Evolutionary conservation across 768 basidiomycete species (phyloP).

Genomic region (Pulveroboletus sp.): DNA sequence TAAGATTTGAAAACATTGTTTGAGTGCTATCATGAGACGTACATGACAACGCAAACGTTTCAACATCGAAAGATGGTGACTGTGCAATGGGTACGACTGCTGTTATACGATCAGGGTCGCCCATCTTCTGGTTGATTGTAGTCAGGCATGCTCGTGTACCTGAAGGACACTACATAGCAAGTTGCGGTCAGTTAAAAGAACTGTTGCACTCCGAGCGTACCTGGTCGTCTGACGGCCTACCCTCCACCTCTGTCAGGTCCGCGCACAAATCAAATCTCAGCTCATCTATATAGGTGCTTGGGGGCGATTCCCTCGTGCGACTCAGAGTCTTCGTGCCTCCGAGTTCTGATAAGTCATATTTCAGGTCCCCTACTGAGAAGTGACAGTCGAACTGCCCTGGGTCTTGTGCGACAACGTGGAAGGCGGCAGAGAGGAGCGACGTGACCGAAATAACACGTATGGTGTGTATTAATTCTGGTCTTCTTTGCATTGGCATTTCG

Average conservation of each 20-base stretch:
- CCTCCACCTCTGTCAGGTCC: constrained; percentile 46
- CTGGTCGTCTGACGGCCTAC: constrained; percentile 57
- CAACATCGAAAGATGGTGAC: constrained; percentile 24
- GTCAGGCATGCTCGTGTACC: constrained; percentile 75
- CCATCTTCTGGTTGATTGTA: constrained; percentile 55
- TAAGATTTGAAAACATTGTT: constrained; percentile 1
- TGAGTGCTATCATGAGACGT: constrained; percentile 26
- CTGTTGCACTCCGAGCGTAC: constrained; percentile 36
- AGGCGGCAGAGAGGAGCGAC: constrained; percentile 18
- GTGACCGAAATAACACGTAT: constrained; percentile 8
- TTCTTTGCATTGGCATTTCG: constrained; percentile 22
- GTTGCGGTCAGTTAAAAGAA: constrained; percentile 4
- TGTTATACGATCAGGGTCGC: constrained; percentile 53
- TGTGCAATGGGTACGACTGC: constrained; percentile 74
- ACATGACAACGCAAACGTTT: constrained; percentile 32
- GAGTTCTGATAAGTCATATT: constrained; percentile 59
- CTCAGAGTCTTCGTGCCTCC: constrained; percentile 46
- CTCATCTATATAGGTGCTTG: constrained; percentile 55
- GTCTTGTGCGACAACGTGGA: constrained; percentile 35
- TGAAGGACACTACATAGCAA: constrained; percentile 48
- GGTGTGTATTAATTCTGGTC: neutral
- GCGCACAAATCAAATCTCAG: constrained; percentile 66
- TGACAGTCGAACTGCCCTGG: constrained; percentile 49
- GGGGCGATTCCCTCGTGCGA: constrained; percentile 55
- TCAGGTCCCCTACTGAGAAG: constrained; percentile 35